Evolutionary conservation across 352 stramenopile species (phyloP), one percentile per base, ranked within the genome.

Genomic region (Globisporangium nagaii): DNA sequence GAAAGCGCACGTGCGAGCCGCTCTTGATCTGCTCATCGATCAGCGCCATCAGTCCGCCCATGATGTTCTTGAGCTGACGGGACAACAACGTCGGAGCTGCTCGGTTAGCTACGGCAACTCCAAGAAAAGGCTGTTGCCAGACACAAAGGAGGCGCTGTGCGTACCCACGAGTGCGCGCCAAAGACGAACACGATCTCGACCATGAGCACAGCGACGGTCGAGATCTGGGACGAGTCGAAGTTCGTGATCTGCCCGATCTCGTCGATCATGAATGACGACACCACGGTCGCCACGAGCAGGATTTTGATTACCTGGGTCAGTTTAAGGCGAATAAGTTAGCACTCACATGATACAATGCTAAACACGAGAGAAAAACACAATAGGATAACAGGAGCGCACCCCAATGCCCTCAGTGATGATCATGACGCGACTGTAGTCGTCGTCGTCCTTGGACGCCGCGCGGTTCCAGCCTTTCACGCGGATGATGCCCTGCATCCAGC

Each of bases 51-150:
- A 94, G 58, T 10, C 84, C 84, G 32, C 84, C 84, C 68, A 94
- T 87, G 15, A 88, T 86, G 58, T 94, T 94, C 41, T 90, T 90
- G 30, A 91, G 63, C 84, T 93, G 54, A n/a, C n/a, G n/a, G n/a
- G n/a, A n/a, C n/a, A n/a, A n/a, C n/a, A n/a, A n/a, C n/a, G n/a
- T n/a, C n/a, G n/a, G n/a, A n/a, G n/a, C n/a, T n/a, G n/a, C n/a
- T n/a, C n/a, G n/a, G n/a, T n/a, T n/a, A n/a, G n/a, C n/a, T n/a
- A n/a, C n/a, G n/a, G n/a, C n/a, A n/a, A n/a, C n/a, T n/a, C n/a
- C n/a, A n/a, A n/a, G n/a, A n/a, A n/a, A n/a, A n/a, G n/a, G n/a
- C n/a, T n/a, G n/a, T n/a, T n/a, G n/a, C n/a, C n/a, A n/a, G n/a
- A n/a, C n/a, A n/a, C n/a, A n/a, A n/a, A 24, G 35, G 12, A 41